These are phyloP conservation scores for Gracilariopsis chorda DNA, from an alignment of 23 red algal genomes.

Conservation along the genomic window DNA sequence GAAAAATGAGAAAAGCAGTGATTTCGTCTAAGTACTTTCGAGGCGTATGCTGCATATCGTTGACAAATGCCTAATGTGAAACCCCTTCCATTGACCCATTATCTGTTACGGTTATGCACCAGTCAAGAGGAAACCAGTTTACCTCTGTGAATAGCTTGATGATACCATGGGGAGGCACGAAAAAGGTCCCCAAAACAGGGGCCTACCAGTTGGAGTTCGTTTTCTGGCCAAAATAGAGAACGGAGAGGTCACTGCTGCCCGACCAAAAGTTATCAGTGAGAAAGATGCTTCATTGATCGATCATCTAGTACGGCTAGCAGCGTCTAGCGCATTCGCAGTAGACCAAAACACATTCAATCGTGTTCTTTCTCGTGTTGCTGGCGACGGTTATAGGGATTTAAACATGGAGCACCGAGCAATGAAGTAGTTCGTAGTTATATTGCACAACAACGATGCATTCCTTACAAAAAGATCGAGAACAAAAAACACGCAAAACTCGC, in stretches of 20 bases:
- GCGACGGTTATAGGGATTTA: too few species aligned
- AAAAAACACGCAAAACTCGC: too few species aligned
- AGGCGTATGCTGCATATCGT: neutral
- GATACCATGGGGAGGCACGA: neutral
- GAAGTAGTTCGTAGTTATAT: too few species aligned
- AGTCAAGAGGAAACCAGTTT: conserved; percentile 4
- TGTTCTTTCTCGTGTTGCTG: neutral
- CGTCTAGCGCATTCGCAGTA: neutral
- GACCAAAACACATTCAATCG: neutral
- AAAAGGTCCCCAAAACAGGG: neutral
- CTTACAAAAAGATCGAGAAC: too few species aligned
- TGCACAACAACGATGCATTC: too few species aligned
- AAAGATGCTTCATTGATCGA: too few species aligned
- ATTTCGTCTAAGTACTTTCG: neutral
- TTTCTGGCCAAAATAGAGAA: conserved; percentile 42
- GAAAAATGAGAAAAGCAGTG: neutral
- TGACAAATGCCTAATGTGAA: neutral
- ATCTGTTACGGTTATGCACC: neutral
- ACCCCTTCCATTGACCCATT: conserved; percentile 24
- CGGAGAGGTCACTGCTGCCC: neutral
- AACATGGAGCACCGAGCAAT: too few species aligned
- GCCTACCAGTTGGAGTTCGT: neutral
- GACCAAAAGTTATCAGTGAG: too few species aligned
- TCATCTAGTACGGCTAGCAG: conserved; percentile 23
- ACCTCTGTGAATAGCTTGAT: neutral